These are phyloP conservation scores for Casuarina glauca DNA, from an alignment of 306 rosid genomes.

Conservation along the genomic window DNA sequence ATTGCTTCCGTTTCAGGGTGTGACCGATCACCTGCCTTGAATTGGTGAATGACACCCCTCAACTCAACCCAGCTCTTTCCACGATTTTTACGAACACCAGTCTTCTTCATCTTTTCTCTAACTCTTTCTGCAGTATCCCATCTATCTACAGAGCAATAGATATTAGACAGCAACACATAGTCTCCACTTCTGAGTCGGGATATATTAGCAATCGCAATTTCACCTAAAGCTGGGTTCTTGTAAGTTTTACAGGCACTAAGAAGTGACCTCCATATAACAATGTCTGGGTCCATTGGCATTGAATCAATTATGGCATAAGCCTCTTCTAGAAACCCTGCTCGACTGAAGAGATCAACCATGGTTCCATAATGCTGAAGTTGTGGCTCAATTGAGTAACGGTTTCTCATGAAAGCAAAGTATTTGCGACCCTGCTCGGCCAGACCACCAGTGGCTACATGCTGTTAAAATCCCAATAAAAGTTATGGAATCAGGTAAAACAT, in stretches of 20 bases:
- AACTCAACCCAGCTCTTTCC: constrained; percentile 76
- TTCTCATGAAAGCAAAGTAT: constrained; percentile 57
- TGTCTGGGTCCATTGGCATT: constrained; percentile 70
- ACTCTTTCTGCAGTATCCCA: constrained; percentile 71
- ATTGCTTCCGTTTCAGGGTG: constrained; percentile 57
- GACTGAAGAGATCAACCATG: constrained; percentile 72
- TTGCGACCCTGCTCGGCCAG: constrained; percentile 57
- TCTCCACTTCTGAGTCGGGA: constrained; percentile 60
- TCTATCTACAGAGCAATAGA: constrained; percentile 61
- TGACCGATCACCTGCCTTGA: constrained; percentile 60
- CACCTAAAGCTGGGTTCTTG: constrained; percentile 54
- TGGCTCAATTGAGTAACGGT: constrained; percentile 49
- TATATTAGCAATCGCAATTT: constrained; percentile 60
- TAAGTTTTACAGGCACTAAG: constrained; percentile 64
- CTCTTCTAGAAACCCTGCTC: constrained; percentile 64
- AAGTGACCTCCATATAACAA: constrained; percentile 70
- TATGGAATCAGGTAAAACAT: constrained; percentile 54
- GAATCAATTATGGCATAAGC: constrained; percentile 47
- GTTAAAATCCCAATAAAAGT: constrained; percentile 64
- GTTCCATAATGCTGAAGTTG: constrained; percentile 70
- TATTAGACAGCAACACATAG: constrained; percentile 66
- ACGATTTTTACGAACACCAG: constrained; percentile 53
- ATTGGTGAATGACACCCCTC: constrained; percentile 47
- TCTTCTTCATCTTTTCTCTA: constrained; percentile 49
- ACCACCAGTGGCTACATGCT: constrained; percentile 71